Conservation (phyloP, 2,329 filamentous ascomycete species). For the Aureobasidium zeae region DNA sequence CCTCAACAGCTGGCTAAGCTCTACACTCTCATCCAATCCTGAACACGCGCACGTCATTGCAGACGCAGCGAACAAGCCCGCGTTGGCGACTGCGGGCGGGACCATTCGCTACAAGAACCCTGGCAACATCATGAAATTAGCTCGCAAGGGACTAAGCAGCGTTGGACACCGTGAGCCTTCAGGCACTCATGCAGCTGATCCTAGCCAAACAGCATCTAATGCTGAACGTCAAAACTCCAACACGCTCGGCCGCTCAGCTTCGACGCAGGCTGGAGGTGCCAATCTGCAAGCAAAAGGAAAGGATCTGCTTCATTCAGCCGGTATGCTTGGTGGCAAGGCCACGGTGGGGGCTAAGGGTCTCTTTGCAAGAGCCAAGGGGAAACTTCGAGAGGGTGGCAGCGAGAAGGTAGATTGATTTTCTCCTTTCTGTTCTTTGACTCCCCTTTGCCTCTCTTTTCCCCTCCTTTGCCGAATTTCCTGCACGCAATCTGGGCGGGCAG, state of each 20-base stretch:
- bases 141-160: conserved; percentile 16
- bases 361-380: conserved; percentile 82
- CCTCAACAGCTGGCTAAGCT: conserved; percentile 51
- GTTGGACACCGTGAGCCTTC: conserved; percentile 10
- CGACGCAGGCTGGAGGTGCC: conserved; percentile 17
- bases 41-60: conserved; percentile 39
- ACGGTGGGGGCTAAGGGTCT: conserved; percentile 81
- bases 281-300: conserved; percentile 72
- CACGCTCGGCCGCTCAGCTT: not conserved
- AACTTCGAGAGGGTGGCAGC: conserved; percentile 54
- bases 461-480: conserved; percentile 10
- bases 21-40: conserved; percentile 42
- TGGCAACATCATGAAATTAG: conserved; percentile 23
- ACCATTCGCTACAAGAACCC: conserved; percentile 21
- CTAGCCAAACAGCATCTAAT: not conserved
- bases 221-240: conserved; percentile 3
- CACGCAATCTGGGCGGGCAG: conserved; percentile 11
- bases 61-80: conserved; percentile 13
- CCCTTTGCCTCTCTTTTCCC: conserved; percentile 11
- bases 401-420: conserved; percentile 75
- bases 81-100: not conserved
- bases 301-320: conserved; percentile 76
- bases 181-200: conserved; percentile 5
- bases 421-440: conserved; percentile 38
- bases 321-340: conserved; percentile 57